A percentile compares a stretch with the other conserved stretches of the same genome.
Evolutionary conservation across 331 rosid species (phyloP).

Genomic region (Phaseolus coccineus): DNA sequence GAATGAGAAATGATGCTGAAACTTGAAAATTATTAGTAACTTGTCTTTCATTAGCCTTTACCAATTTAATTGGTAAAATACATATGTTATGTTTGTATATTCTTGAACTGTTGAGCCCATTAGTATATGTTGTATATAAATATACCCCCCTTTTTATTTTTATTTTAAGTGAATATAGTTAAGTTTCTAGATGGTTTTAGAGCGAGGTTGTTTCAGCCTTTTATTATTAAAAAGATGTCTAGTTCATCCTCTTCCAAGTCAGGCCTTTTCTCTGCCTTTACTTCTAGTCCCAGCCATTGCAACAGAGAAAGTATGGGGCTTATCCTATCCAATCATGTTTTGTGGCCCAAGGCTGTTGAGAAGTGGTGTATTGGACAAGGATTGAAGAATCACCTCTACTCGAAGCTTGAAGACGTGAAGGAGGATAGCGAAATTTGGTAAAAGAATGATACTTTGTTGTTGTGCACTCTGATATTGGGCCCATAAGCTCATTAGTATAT

Average conservation of each 20-base stretch:
- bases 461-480: neutral
- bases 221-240: too few species aligned
- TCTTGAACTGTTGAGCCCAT: too few species aligned
- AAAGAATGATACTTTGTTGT: too few species aligned
- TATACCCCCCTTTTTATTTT: too few species aligned
- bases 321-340: too few species aligned
- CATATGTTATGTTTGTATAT: neutral
- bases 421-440: too few species aligned
- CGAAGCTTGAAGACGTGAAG: too few species aligned
- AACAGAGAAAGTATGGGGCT: neutral
- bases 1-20: slow-evolving; percentile 22
- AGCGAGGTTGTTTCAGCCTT: too few species aligned
- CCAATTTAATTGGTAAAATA: neutral
- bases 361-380: too few species aligned
- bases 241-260: neutral
- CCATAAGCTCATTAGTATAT: neutral
- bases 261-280: neutral
- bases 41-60: neutral
- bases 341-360: neutral
- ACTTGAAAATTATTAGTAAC: slow-evolving; percentile 9
- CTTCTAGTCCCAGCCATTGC: neutral
- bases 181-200: too few species aligned
- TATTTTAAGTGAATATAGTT: too few species aligned
- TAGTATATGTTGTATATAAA: too few species aligned
- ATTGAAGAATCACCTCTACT: neutral